Base-by-base conservation (phyloP, 2,329 filamentous ascomycete species). In the Fusarium chuoi region DNA sequence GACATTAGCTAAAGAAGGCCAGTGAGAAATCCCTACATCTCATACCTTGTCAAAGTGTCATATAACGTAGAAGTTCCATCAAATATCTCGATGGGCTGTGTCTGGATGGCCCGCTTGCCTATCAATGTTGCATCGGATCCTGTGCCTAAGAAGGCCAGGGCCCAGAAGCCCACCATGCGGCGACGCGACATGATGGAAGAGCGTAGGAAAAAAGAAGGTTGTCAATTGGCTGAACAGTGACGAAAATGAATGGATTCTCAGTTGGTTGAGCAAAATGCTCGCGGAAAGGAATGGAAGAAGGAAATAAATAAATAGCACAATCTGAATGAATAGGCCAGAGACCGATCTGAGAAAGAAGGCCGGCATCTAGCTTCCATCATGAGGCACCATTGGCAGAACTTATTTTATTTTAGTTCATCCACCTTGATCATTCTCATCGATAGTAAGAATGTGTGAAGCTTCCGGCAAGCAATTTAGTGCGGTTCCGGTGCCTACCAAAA, bases 131-230 rank as follows among this genome's bases (percentile, higher is more conserved):
- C 46, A 18, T 49, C 7, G 15, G 28, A 49, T 10, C 9, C 28
- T 1, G 28, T 18, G 28, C 46, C 28, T 18, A 33, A 18, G 22
- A 24, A 49, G 22, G 11, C 22, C 22, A 49, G 7, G 22, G 46
- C 46, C 22, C 22, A 49, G 18, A 33, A 33, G 28, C 4, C 15
- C 28, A 7, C 7, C 28, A 33, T 24, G 28, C 15, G 46, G 11
- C 28, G 22, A 49, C 33, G 22, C 46, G 28, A 33, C 46, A 49
- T 49, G 28, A 49, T 33, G 3, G 10, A 18, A 8, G 22, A 33
- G 28, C 6, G 28, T 10, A 1, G 0, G 7, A 2, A 3, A 9
- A 18, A 33, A 33, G 11, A n/a, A 3, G 7, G 2, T 10, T 18
- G n/a, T 14, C 11, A n/a, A n/a, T 18, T 18, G 28, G 15, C 15